These are phyloP conservation scores for Plantago ovata DNA, from an alignment of 257 asterid species.

Conservation along the genomic window DNA sequence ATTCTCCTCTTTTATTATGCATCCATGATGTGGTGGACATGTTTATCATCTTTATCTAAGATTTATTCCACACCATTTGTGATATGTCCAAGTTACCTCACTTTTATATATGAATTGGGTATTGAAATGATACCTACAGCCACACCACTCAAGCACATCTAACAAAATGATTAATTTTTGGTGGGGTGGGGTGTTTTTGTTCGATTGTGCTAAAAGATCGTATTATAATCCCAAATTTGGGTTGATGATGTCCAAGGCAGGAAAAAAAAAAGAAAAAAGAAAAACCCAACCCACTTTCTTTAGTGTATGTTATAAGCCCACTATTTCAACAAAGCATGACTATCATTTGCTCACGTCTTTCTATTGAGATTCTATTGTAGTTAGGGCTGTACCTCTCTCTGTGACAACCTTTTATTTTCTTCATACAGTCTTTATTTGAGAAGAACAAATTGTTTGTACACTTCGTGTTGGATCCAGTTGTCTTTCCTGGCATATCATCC, in stretches of 20 bases:
- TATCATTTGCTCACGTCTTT: background rate
- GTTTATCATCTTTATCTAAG: too few relatives aligned
- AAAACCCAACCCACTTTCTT: background rate
- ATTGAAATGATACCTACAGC: background rate
- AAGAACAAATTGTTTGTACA: constrained; percentile 68
- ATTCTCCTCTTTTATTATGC: too few relatives aligned
- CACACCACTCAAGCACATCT: background rate
- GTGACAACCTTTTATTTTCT: constrained; percentile 3
- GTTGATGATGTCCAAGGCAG: background rate
- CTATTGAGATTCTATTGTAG: constrained; percentile 5
- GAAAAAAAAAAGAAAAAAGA: background rate
- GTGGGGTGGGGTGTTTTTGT: background rate
- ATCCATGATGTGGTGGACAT: too few relatives aligned
- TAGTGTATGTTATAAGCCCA: background rate
- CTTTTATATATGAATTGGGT: background rate
- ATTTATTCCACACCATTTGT: too few relatives aligned
- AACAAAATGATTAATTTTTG: too few relatives aligned
- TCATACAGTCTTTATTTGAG: constrained; percentile 49
- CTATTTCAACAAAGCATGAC: constrained; percentile 3
- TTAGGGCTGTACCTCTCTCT: background rate
- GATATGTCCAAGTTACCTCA: background rate
- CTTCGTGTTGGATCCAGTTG: constrained; percentile 71
- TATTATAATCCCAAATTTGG: background rate
- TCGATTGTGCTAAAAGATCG: background rate
- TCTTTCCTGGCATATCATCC: constrained; percentile 39